These are phyloP conservation scores for Leishmania braziliensis DNA, from an alignment of 208 protist genomes.

Conservation along the genomic window DNA sequence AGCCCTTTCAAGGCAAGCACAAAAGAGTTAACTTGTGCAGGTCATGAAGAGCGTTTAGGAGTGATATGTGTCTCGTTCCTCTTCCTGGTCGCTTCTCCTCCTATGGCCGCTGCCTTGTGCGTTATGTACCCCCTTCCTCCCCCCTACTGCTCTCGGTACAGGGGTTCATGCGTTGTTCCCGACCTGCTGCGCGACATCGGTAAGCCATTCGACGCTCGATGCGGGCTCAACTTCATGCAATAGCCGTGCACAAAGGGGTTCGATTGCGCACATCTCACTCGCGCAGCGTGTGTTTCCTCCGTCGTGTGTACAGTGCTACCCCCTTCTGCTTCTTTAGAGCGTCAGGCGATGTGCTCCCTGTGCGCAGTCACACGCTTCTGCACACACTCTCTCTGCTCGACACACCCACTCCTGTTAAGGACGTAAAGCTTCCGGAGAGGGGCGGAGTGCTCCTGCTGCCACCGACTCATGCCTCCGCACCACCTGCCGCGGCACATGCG, in stretches of 20 bases:
- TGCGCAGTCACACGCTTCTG: too few relatives aligned
- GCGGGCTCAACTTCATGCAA: not conserved
- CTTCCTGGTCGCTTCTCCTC: not conserved
- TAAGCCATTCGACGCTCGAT: not conserved
- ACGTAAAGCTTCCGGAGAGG: too few relatives aligned
- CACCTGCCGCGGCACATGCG: too few relatives aligned
- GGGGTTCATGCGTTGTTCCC: not conserved
- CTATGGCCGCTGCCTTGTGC: not conserved
- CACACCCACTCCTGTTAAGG: too few relatives aligned
- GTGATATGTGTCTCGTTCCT: not conserved
- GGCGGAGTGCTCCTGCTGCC: too few relatives aligned
- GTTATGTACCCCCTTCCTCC: not conserved
- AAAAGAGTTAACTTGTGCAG: not conserved
- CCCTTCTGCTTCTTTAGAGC: not conserved
- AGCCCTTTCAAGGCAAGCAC: not conserved
- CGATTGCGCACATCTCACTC: not conserved
- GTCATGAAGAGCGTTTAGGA: not conserved
- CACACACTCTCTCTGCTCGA: too few relatives aligned
- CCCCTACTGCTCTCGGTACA: not conserved
- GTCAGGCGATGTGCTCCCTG: not conserved
- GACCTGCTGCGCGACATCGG: not conserved
- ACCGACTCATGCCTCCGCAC: too few relatives aligned
- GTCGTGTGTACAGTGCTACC: not conserved
- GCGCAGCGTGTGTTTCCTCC: not conserved
- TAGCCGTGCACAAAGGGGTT: not conserved